Base-by-base conservation (phyloP, 2,329 filamentous ascomycete genomes). In the Aspergillus sp. region DNA sequence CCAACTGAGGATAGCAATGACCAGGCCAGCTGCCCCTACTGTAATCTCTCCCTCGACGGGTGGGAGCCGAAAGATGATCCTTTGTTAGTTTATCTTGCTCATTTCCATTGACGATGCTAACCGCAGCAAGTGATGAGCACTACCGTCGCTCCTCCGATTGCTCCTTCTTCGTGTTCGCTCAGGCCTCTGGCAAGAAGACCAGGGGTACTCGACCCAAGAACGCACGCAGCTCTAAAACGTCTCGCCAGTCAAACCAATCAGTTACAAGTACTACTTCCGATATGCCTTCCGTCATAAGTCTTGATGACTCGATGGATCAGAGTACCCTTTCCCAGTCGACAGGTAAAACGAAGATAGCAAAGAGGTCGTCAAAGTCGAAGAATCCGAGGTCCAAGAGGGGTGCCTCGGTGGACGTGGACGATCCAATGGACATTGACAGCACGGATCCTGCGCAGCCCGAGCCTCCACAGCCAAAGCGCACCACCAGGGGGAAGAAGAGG, bases 31-130 rank as follows among this genome's bases (percentile, higher is more conserved):
- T 98, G 91, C 55, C 73, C 83, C 16, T 95, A 96, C 61, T 98
- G 91, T 64, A 77, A 82, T 36, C 64, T 96, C 11, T 86, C 82
- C 8, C 72, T 98, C 8, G 89, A 96, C 57, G 86, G 86, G 5
- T 98, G 93, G 91, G 91, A 96, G 53, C 80, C 82, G 1, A 79
- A 80, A 37, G 91, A 98, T 57, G 85, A 93, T 53, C 91, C 91
- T 40, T 74, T 82, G 78, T 86, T 58, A 61, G 81, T 53, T 12
- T 15, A n/a, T 8, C 19, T 24, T 12, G 29, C 45, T 48, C 33
- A 51, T 30, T 10, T 26, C 15, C 26, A 27, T 24, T 32, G 10
- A 22, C 10, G 19, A 22, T 10, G 10, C 19, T 22, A 10, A 22
- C 19, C 19, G 5, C 10, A n/a, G 5, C 10, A 22, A 89, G 83